Evolutionary conservation across 2,329 filamentous ascomycete species (phyloP), one percentile per base, ranked within the genome.

Genomic region (Trichoderma breve): DNA sequence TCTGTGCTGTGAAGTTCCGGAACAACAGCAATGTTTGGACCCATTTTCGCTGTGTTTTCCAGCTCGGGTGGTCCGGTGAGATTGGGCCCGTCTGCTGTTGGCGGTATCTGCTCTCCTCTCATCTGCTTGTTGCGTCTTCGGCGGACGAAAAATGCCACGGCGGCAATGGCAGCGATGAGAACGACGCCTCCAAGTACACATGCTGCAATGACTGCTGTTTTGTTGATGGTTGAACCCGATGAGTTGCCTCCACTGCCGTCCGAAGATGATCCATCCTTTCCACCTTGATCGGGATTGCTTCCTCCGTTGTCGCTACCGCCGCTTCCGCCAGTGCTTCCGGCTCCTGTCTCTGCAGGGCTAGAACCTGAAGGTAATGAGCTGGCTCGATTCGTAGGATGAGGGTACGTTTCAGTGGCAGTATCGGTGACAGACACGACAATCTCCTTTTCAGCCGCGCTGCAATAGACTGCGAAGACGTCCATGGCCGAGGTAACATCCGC

Each of bases 401-500:
- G 62, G 11, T 67, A 76, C 2, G 74, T 73, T 4, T 73, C 55
- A 2, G 72, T 73, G 7, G 74, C 75, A 1, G 85, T 84, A 18
- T 83, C 81, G 3, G 79, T 81, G 3, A 87, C 80, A 0, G 82
- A 83, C 1, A 80, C 79, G 6, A 84, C 80, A 1, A 83, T 80
- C 51, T 84, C 75, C 26, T 79, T 82, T 64, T 80, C 80, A 1
- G 84, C 86, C 4, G 86, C 86, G 70, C 82, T 85, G 75, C 86
- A 88, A 74, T 87, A 88, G 58, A 81, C 79, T 55, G 83, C 79
- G 72, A 84, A 84, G 0, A 88, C 81, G 4, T 75, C 73, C 3
- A 87, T 72, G 2, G 85, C 86, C 2, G 86, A 86, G 4, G 81
- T 80, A 4, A 87, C 78, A 43, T 85, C 84, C 32, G 81, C 83